Evolutionary conservation across 2,329 filamentous ascomycete genomes (phyloP).

Genomic region (Beauveria medogensis): DNA sequence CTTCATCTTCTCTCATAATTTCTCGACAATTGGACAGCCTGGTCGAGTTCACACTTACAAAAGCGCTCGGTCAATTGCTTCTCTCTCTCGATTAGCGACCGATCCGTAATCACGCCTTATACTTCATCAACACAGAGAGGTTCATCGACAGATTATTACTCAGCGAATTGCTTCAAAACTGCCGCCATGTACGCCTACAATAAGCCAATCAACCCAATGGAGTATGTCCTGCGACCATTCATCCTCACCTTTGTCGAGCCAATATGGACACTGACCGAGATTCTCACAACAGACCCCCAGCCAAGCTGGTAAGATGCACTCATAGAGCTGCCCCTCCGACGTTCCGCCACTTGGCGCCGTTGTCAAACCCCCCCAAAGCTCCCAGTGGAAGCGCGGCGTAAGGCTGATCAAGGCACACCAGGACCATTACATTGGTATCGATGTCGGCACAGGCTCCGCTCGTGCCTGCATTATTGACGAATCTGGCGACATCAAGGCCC

Average conservation of each 20-base stretch:
- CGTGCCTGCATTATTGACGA: slow-evolving; percentile 92
- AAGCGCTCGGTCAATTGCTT: not conserved
- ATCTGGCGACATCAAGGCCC: slow-evolving; percentile 74
- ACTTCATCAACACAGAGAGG: too few species aligned
- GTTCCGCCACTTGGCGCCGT: not conserved
- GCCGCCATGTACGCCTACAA: slow-evolving; percentile 28
- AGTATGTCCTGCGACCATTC: slow-evolving; percentile 22
- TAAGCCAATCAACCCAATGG: slow-evolving; percentile 30
- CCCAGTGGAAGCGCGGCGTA: not conserved
- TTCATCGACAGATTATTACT: too few species aligned
- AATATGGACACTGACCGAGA: not conserved
- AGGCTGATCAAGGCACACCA: slow-evolving; percentile 19
- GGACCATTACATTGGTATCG: slow-evolving; percentile 72
- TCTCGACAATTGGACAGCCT: not conserved
- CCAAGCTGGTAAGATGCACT: slow-evolving; percentile 8
- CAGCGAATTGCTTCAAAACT: not conserved
- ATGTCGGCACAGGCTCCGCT: slow-evolving; percentile 93
- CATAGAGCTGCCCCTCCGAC: slow-evolving; percentile 3
- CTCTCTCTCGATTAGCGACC: not conserved
- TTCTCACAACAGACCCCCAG: slow-evolving; percentile 2
- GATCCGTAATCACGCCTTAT: not conserved
- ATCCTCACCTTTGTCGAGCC: not conserved
- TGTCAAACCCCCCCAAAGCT: not conserved
- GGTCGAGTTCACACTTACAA: not conserved
- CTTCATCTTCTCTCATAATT: not conserved